These are phyloP conservation scores for Graphilbum sp. DNA, from an alignment of 2,329 filamentous ascomycete species.

Conservation along the genomic window DNA sequence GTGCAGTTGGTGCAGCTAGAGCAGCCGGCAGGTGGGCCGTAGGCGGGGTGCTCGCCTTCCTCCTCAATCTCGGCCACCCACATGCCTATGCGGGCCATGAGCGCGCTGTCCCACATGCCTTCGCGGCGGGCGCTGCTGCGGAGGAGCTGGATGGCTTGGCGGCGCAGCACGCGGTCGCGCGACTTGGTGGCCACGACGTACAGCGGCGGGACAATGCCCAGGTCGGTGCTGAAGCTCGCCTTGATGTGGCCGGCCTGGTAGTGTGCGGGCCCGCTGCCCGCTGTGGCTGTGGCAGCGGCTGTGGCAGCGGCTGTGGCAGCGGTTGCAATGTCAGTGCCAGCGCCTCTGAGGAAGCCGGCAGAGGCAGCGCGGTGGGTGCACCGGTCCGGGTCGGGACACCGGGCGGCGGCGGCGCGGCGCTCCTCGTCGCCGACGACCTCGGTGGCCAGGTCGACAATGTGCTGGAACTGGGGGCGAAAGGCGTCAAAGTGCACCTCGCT, in stretches of 20 bases:
- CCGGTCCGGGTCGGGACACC: conserved; percentile 25
- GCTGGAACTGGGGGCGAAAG: conserved; percentile 33
- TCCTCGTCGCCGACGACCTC: conserved; percentile 46
- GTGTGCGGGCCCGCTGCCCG: no score
- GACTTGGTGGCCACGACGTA: conserved; percentile 53
- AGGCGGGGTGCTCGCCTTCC: conserved; percentile 21
- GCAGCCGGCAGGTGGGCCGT: no score
- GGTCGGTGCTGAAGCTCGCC: conserved; percentile 45
- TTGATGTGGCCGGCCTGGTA: conserved; percentile 31
- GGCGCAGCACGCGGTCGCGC: conserved; percentile 36
- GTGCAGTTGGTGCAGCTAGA: background rate
- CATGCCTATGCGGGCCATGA: conserved; percentile 35
- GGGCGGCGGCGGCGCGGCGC: conserved; percentile 27
- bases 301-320: background rate
- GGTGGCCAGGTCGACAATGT: conserved; percentile 38
- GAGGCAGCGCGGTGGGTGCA: conserved; percentile 17
- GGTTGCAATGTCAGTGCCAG: background rate
- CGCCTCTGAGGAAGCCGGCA: no score
- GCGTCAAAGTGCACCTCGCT: conserved; percentile 41
- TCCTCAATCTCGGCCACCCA: conserved; percentile 42
- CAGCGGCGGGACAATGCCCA: conserved; percentile 47
- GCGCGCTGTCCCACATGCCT: conserved; percentile 53
- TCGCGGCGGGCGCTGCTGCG: conserved; percentile 44
- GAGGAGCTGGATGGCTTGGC: conserved; percentile 45
- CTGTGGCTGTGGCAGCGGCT: background rate